phyloP scores from a whole-genome alignment of 805 yeast species.

The Wickerhamiella azyma region DNA sequence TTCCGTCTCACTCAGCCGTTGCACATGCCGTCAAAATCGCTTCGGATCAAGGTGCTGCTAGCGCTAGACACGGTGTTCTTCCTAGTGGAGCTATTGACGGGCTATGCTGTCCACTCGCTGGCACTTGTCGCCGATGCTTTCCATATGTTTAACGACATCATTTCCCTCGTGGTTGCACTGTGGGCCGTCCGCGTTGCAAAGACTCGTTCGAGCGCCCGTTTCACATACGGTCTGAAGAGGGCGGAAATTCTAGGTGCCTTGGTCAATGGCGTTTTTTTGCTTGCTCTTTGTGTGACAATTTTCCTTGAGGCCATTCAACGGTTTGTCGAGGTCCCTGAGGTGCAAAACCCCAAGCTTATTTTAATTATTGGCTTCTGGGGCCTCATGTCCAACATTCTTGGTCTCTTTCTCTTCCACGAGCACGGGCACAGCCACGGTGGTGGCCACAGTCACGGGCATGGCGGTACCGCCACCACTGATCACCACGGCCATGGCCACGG shows the following conservation, averaged over 20 bases:
- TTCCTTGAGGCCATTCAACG: constrained; percentile 88
- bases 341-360: constrained; percentile 71
- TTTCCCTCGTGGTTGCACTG: constrained; percentile 75
- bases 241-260: constrained; percentile 95
- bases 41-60: constrained; percentile 60
- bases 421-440: constrained; percentile 40
- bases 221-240: constrained; percentile 96
- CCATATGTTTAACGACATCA: constrained; percentile 93
- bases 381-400: constrained; percentile 65
- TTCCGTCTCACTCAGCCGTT: no score
- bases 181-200: constrained; percentile 95
- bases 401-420: constrained; percentile 70
- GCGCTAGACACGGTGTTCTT: constrained; percentile 70
- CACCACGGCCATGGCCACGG: constrained; percentile 12
- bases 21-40: constrained; percentile 34
- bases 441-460: constrained; percentile 27
- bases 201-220: constrained; percentile 69
- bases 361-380: constrained; percentile 76
- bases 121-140: constrained; percentile 94
- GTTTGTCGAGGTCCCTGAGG: constrained; percentile 63
- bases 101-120: constrained; percentile 79
- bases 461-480: constrained; percentile 14
- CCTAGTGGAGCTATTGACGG: constrained; percentile 64
- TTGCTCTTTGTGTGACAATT: constrained; percentile 86
- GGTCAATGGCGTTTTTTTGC: constrained; percentile 79